Percentiles rank a stretch among this genome's conserved stretches.
Conservation (phyloP, 1,284 basidiomycete species). For the Cryptococcus sp. region DNA sequence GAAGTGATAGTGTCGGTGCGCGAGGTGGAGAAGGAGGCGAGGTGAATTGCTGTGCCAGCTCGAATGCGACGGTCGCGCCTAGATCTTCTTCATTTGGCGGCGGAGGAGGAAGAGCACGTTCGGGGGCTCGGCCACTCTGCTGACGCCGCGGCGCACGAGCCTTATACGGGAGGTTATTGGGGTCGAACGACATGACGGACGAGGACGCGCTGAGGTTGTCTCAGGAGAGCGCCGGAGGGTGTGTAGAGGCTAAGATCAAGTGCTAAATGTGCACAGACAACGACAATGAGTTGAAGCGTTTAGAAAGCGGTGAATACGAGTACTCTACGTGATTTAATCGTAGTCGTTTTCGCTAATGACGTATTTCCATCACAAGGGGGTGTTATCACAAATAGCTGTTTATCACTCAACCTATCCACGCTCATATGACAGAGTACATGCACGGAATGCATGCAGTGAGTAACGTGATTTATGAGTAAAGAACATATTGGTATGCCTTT, state of each 20-base stretch:
- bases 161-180: constrained; percentile 32
- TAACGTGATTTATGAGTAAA: too few species aligned
- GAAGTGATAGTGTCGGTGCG: constrained; percentile 1
- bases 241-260: not conserved
- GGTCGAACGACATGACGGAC: constrained; percentile 23
- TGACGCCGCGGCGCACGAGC: constrained; percentile 27
- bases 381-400: too few species aligned
- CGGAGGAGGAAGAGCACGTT: constrained; percentile 33
- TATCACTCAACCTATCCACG: too few species aligned
- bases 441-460: too few species aligned
- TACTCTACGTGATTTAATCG: too few species aligned
- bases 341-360: too few species aligned
- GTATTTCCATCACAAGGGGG: too few species aligned
- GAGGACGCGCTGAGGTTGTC: not conserved
- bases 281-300: too few species aligned
- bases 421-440: too few species aligned
- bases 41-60: constrained; percentile 30
- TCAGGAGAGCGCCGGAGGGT: not conserved
- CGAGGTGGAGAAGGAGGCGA: constrained; percentile 43
- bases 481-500: too few species aligned
- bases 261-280: too few species aligned
- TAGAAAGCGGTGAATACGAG: too few species aligned
- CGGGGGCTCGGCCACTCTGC: constrained; percentile 20
- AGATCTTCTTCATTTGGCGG: constrained; percentile 41
- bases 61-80: constrained; percentile 29